These are phyloP conservation scores for Vaccinium macrocarpon DNA, from an alignment of 148 eudicot genomes.

Conservation along the genomic window DNA sequence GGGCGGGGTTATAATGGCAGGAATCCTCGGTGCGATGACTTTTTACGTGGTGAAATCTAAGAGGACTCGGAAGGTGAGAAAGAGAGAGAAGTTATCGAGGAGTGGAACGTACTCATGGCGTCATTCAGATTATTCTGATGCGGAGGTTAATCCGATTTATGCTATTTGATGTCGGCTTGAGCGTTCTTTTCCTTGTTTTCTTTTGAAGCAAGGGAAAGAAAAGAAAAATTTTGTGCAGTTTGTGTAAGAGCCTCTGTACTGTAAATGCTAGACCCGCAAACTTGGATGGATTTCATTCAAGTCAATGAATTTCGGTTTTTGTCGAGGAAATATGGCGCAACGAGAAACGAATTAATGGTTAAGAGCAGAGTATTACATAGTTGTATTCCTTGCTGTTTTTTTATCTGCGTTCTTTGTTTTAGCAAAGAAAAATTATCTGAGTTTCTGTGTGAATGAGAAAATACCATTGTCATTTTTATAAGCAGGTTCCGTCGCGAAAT, in stretches of 20 bases:
- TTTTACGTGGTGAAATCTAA: conserved; percentile 63
- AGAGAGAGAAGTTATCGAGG: conserved; percentile 43
- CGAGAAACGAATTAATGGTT: neutral
- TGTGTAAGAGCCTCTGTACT: conserved; percentile 3
- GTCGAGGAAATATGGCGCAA: neutral
- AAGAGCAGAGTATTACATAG: neutral
- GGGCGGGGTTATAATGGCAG: conserved; percentile 51
- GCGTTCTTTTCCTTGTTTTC: neutral
- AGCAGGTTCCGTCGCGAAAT: neutral
- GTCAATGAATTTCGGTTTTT: neutral
- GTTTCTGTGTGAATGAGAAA: neutral
- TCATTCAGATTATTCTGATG: conserved; percentile 43
- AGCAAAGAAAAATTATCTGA: too few relatives aligned
- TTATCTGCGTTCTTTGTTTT: neutral
- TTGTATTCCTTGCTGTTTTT: neutral
- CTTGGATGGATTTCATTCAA: conserved; percentile 3
- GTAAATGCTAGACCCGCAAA: neutral
- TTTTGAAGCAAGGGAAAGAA: neutral
- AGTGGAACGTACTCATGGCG: conserved; percentile 20
- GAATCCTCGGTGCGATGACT: conserved; percentile 63
- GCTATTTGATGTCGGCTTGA: conserved; percentile 43
- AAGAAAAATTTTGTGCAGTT: neutral
- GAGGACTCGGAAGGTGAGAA: conserved; percentile 48
- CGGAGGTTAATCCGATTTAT: conserved; percentile 57
- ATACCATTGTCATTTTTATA: neutral